A percentile compares a stretch with the other conserved stretches of the same genome.
Conservation (phyloP, 2,329 filamentous ascomycete species). For the Microdochium bolleyi region DNA sequence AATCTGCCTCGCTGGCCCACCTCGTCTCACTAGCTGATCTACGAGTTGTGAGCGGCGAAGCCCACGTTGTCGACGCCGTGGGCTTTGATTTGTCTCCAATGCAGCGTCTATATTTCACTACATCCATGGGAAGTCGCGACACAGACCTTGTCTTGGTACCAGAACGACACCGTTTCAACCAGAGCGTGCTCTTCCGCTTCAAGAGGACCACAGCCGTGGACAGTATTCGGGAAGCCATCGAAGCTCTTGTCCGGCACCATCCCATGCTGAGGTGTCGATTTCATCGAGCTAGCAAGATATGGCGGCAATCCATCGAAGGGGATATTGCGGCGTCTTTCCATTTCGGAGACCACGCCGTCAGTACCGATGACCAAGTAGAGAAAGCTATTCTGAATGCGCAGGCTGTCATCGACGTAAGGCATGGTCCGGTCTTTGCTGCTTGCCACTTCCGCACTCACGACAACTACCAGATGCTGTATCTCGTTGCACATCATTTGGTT, state of each 20-base stretch:
- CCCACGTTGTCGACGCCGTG: constrained; percentile 23
- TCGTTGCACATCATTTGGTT: constrained; percentile 43
- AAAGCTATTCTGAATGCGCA: constrained; percentile 32
- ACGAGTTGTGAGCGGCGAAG: constrained; percentile 18
- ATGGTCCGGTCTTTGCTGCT: constrained; percentile 41
- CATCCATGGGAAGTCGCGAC: constrained; percentile 25
- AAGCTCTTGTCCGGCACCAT: constrained; percentile 40
- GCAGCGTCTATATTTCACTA: constrained; percentile 45
- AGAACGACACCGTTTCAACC: constrained; percentile 35
- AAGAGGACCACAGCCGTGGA: constrained; percentile 29
- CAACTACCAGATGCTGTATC: constrained; percentile 36
- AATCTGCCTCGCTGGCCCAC: constrained; percentile 27
- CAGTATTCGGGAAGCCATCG: constrained; percentile 38
- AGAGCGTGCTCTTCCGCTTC: constrained; percentile 38
- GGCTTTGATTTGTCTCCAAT: constrained; percentile 42
- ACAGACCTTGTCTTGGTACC: background rate
- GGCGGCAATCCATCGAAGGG: constrained; percentile 36
- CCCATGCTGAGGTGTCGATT: constrained; percentile 44
- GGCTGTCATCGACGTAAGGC: constrained; percentile 35
- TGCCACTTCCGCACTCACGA: constrained; percentile 38
- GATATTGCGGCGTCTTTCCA: constrained; percentile 32
- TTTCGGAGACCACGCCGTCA: constrained; percentile 31
- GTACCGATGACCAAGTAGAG: constrained; percentile 31
- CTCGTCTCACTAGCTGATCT: constrained; percentile 26
- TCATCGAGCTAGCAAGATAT: constrained; percentile 25